Base-by-base conservation (phyloP, 441 rosid species). In the Dalechampia spathulata region DNA sequence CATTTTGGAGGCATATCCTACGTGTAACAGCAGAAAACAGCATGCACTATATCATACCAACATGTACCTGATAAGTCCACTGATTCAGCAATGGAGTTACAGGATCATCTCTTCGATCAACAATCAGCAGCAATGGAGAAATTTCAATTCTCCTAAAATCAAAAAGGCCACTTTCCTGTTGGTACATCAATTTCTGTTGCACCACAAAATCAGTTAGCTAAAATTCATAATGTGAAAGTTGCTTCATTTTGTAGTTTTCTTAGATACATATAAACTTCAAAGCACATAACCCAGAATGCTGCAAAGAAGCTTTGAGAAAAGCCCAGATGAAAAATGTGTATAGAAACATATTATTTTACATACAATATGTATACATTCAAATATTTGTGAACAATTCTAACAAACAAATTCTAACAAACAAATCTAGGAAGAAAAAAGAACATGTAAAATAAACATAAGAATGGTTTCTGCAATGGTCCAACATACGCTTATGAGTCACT, bases 61-160 rank as follows among this genome's bases (percentile, higher is more conserved):
- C 40, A 28, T 57, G 54, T 68, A 84, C 94, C 90, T 89, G 95
- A 75, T 88, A 92, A 59, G 96, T 92, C 96, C 98, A 92, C 70
- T 82, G 96, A 63, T 88, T 92, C 60, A 85, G 78, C 69, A 92
- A 74, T 39, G 98, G 96, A 57, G 98, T 86, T 69, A 85, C 96
- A 5, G 90, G 96, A 61, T 89, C 96, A 67, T 92, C 96, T 65
- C 98, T 89, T 78, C 96, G 77, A 73, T 92, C 98, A 72, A 92
- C 47, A 55, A 92, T 70, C 58, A 85, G 82, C 60, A 92, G 69
- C 64, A 88, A 63, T 9, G 98, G 96, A 65, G 98, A 83, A 60
- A 83, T 62, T 73, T 89, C 98, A 16, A 74, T 82, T 27, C 96
- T 81, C 71, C 98, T 84, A 70, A 92, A 92, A 74, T 89, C 96